phyloP scores from a whole-genome alignment of 441 rosid genomes.

The Erysimum cheiri region DNA sequence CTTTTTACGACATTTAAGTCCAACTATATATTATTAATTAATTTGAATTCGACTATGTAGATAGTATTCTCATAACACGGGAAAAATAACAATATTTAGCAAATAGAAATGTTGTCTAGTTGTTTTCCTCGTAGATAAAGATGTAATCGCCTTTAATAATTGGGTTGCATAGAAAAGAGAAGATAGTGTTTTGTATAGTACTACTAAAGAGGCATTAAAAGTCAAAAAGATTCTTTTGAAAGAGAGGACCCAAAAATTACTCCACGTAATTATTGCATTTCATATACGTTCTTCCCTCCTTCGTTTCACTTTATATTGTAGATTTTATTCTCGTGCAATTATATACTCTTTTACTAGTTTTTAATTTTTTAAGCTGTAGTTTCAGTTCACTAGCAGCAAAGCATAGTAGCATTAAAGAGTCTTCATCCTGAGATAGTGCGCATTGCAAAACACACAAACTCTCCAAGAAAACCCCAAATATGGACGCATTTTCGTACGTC shows the following conservation, averaged over 20 bases:
- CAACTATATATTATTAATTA: background rate
- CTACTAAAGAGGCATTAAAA: slow-evolving; percentile 32
- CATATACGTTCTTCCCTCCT: slow-evolving; percentile 37
- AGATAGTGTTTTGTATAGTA: slow-evolving; percentile 29
- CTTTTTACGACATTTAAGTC: background rate
- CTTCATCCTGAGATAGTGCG: slow-evolving; percentile 40
- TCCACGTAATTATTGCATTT: slow-evolving; percentile 45
- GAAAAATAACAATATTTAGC: background rate
- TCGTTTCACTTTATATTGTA: background rate
- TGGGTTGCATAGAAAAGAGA: slow-evolving; percentile 27
- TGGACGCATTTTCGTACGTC: slow-evolving; percentile 20
- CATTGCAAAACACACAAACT: slow-evolving; percentile 30
- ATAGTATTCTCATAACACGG: background rate
- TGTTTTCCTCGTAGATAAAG: slow-evolving; percentile 39
- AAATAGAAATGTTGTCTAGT: slow-evolving; percentile 21
- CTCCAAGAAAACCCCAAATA: slow-evolving; percentile 31
- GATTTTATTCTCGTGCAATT: background rate
- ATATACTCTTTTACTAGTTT: too few relatives aligned
- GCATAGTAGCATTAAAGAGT: slow-evolving; percentile 18
- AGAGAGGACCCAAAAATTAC: slow-evolving; percentile 36
- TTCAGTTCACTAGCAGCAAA: background rate
- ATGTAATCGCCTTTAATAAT: slow-evolving; percentile 36
- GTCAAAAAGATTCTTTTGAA: slow-evolving; percentile 49
- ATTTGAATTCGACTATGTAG: slow-evolving; percentile 7
- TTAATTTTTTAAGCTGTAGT: too few relatives aligned